Conservation (phyloP, 148 eudicot genomes). For the Agrostemma githago region DNA sequence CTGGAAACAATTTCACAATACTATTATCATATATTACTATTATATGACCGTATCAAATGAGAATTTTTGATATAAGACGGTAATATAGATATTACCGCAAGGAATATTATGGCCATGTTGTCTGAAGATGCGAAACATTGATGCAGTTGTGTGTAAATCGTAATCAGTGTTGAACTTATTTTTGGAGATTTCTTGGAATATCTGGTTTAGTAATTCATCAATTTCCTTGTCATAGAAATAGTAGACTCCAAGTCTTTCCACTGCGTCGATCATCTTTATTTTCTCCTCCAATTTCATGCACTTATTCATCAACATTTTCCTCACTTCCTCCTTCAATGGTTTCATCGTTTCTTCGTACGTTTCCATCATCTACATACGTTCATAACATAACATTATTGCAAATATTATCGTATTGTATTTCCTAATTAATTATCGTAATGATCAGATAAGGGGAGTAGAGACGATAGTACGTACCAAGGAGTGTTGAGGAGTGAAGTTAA, state of each 20-base stretch:
- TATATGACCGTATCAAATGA: background rate
- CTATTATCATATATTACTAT: too few species aligned
- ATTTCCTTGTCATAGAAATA: constrained; percentile 31
- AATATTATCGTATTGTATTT: too few species aligned
- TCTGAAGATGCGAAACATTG: constrained; percentile 35
- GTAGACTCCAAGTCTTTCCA: constrained; percentile 31
- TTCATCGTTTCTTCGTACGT: constrained; percentile 16
- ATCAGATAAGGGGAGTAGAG: too few species aligned
- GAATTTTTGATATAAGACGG: background rate
- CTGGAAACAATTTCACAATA: too few species aligned
- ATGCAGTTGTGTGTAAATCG: constrained; percentile 27
- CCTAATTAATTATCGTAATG: too few species aligned
- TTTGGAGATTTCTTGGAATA: constrained; percentile 4
- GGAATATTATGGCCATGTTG: constrained; percentile 38
- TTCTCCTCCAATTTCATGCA: background rate
- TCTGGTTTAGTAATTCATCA: background rate
- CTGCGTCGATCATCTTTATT: constrained; percentile 21
- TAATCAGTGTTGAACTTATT: constrained; percentile 3
- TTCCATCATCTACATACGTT: constrained; percentile 19
- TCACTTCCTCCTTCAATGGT: constrained; percentile 26
- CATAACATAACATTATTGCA: background rate
- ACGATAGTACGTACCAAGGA: background rate
- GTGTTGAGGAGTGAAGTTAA: constrained; percentile 9
- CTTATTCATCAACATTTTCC: constrained; percentile 7
- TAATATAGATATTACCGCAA: constrained; percentile 21